A percentile compares a stretch with the other conserved stretches of the same genome.
These are phyloP conservation scores for Podospora sp. DNA, from an alignment of 495 filamentous ascomycete species.

Conservation along the genomic window DNA sequence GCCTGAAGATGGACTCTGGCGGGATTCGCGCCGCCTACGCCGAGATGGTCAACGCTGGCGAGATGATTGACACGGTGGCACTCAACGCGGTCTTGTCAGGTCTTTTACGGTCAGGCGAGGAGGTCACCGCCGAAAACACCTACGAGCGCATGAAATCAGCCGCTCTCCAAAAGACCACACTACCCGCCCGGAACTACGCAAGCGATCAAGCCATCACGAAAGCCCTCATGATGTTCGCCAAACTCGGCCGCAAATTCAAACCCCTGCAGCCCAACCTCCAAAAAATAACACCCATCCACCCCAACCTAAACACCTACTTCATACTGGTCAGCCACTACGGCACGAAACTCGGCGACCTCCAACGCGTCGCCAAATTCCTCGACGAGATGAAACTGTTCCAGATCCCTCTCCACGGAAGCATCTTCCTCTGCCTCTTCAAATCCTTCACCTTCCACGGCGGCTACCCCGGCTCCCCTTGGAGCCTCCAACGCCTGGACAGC, in stretches of 20 bases:
- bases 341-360: constrained; percentile 57
- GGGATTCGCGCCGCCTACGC: constrained; percentile 72
- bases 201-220: constrained; percentile 57
- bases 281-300: constrained; percentile 55
- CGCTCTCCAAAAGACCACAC: constrained; percentile 37
- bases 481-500: constrained; percentile 55
- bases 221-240: constrained; percentile 56
- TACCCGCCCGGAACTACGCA: constrained; percentile 46
- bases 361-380: constrained; percentile 57
- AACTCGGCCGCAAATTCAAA: constrained; percentile 44
- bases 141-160: constrained; percentile 78
- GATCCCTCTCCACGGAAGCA: constrained; percentile 60
- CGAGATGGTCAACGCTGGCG: constrained; percentile 74
- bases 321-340: constrained; percentile 63
- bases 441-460: constrained; percentile 75
- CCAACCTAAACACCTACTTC: constrained; percentile 65
- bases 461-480: constrained; percentile 65
- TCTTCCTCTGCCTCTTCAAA: constrained; percentile 71
- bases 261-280: constrained; percentile 53
- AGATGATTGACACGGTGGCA: constrained; percentile 85
- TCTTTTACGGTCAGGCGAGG: constrained; percentile 72
- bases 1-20: constrained; percentile 67
- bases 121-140: constrained; percentile 69
- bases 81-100: constrained; percentile 83
- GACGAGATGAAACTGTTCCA: constrained; percentile 64